Base-by-base conservation (phyloP, 164 flowering plant genomes). In the Chimonanthus salicifolius region DNA sequence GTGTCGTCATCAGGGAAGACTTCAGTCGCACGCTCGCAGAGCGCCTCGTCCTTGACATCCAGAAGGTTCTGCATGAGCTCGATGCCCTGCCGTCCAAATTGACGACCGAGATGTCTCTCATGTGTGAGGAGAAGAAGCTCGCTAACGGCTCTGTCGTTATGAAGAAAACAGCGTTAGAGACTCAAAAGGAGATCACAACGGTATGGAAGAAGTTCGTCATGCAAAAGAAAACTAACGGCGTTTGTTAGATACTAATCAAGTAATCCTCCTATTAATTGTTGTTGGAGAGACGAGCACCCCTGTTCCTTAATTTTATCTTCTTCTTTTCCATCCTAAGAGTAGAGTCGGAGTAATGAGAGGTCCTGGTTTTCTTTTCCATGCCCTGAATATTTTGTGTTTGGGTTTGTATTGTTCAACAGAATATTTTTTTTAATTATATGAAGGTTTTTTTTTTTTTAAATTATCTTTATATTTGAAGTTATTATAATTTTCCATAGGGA, bases 1-100 rank as follows among this genome's bases (percentile, higher is more conserved):
- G 92, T 3, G 87, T 90, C 2, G 97, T 92, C 6, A 77, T 92
- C 2, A 68, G 97, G 15, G 92, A 89, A 50, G 97, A 92, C 70
- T 90, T 90, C 77, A 87, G 88, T 33, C 85, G 88, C 60, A 82
- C 86, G 20, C 85, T 91, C 2, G 92, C 89, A 0, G 96, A 91
- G 83, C 83, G 92, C 9, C 85, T 91, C 2, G 85, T 86, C 15
- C 5, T 72, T 0, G 93, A 89, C 79, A 85, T 91, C 48, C 65
- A 72, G 4, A 86, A 84, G 68, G 93, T 88, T 6, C 73, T 89
- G 7, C 77, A 83, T 15, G 96, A 90, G 70, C 84, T 90, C 7
- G 93, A 87, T 48, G 67, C 72, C 0, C 83, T 82, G 15, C 87
- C 87, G 6, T 70, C 88, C 3, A 60, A 60, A 16, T 2, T 60